Conservation (phyloP, 2,329 filamentous ascomycete genomes). For the Rutstroemia sydowiana region DNA sequence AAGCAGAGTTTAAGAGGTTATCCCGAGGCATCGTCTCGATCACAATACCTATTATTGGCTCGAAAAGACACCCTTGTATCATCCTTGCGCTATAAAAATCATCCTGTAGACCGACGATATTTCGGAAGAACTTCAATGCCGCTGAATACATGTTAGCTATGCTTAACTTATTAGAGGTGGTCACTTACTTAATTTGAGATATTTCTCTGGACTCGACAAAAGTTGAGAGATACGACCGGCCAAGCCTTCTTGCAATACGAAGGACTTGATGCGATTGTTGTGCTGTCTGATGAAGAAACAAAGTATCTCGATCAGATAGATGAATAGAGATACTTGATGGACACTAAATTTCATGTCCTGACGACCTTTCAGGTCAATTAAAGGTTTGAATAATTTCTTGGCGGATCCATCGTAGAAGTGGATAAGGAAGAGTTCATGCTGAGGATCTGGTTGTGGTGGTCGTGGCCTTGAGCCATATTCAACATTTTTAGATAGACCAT, state of each 20-base stretch:
- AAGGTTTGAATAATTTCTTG: conserved; percentile 74
- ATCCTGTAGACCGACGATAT: conserved; percentile 76
- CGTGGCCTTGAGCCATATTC: conserved; percentile 62
- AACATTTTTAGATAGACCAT: conserved; percentile 56
- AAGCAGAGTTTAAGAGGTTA: conserved; percentile 89
- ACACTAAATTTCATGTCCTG: conserved; percentile 65
- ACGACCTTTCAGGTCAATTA: conserved; percentile 70
- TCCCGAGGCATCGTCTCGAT: conserved; percentile 82
- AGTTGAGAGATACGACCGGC: conserved; percentile 75
- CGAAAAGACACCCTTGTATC: conserved; percentile 72
- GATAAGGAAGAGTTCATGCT: conserved; percentile 79
- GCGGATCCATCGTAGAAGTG: conserved; percentile 87
- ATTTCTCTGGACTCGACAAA: conserved; percentile 77
- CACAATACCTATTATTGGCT: conserved; percentile 77
- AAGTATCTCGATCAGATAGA: conserved; percentile 84
- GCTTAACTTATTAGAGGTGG: neutral
- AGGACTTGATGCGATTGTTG: conserved; percentile 76
- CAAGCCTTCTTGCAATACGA: conserved; percentile 74
- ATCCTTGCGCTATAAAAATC: conserved; percentile 87
- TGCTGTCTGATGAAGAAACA: conserved; percentile 93
- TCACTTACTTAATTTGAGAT: conserved; percentile 76
- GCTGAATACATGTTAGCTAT: conserved; percentile 40
- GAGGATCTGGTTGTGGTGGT: conserved; percentile 54
- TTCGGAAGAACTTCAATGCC: conserved; percentile 88
- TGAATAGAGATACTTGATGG: conserved; percentile 83